Conservation (phyloP, 352 stramenopile genomes). For the Pythium monospermum region DNA sequence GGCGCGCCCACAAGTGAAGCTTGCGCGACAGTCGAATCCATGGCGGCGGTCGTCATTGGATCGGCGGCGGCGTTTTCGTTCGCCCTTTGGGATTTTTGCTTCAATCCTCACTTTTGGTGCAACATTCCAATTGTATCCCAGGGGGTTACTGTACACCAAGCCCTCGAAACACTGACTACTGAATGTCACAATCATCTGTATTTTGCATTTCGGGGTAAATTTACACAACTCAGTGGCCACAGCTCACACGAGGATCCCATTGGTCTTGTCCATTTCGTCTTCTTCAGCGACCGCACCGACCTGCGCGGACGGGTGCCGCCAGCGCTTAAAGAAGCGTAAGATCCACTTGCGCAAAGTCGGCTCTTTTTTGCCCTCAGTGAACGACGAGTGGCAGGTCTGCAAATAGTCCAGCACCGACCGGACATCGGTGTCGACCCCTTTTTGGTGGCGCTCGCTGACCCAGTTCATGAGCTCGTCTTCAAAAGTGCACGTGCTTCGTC, state of each 20-base stretch:
- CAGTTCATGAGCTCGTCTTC: conserved; percentile 71
- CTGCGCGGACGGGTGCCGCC: conserved; percentile 29
- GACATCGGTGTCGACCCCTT: conserved; percentile 58
- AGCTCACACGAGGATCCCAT: conserved; percentile 21
- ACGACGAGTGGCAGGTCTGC: conserved; percentile 50
- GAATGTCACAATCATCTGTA: too few species aligned
- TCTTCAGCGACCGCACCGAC: conserved; percentile 12
- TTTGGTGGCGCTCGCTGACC: conserved; percentile 64
- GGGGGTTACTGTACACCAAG: background rate
- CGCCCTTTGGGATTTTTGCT: background rate
- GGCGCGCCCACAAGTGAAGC: too few species aligned
- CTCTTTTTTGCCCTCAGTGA: conserved; percentile 80
- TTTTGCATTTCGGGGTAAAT: too few species aligned
- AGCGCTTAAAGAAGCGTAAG: conserved; percentile 77
- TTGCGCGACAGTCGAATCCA: too few species aligned
- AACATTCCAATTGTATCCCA: background rate
- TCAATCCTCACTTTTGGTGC: background rate
- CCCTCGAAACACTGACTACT: too few species aligned
- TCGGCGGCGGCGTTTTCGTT: background rate
- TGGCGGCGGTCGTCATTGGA: too few species aligned
- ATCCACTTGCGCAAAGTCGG: conserved; percentile 77
- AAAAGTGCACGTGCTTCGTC: conserved; percentile 65
- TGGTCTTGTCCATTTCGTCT: conserved; percentile 18
- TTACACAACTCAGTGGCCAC: too few species aligned
- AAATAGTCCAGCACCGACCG: conserved; percentile 69